Evolutionary conservation across 2,329 filamentous ascomycete genomes (phyloP), one percentile per base, ranked within the genome.

Genomic region (Talaromyces sp.): DNA sequence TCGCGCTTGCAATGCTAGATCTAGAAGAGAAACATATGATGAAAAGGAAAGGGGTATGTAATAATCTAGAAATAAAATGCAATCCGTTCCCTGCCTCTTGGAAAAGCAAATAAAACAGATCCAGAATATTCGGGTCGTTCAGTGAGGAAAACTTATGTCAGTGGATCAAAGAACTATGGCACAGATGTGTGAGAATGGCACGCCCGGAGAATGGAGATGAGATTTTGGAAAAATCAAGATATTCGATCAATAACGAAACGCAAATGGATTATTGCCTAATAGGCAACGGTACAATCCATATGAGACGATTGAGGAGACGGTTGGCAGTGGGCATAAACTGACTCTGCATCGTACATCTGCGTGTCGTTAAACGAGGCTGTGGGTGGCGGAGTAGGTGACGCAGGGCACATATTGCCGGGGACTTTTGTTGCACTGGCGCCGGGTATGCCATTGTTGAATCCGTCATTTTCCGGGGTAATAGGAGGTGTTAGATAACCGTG

Each of bases 1-100:
- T 76, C 72, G 73, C 75, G 75, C 75, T 77, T 75, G 75, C 75
- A 77, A 78, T 78, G 75, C 75, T 75, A 77, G 73, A 73, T 73
- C 68, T 71, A 69, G 65, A 70, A 58, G 46, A 56, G 64, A 61
- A 63, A 65, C 68, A 67, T 67, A 64, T 67, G 69, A 64, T 64
- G 66, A 67, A 68, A 66, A 65, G 65, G 66, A 68, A 68, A 70
- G 64, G 61, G 61, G 65, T 66, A 65, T 66, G 67, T 64, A 64
- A 66, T 59, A 68, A 64, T 68, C 68, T 63, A 67, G 65, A 68
- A 71, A 67, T 71, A 64, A 68, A 65, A 68, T 68, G 57, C 60
- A 62, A 61, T 53, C 60, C 53, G 53, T 56, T 55, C 57, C 32
- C 53, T 35, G 60, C 41, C 53, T 59, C 24, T 54, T 46, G 24